Evolutionary conservation across 805 yeast genomes (phyloP).

Genomic region (Jamesozyma hellenica): DNA sequence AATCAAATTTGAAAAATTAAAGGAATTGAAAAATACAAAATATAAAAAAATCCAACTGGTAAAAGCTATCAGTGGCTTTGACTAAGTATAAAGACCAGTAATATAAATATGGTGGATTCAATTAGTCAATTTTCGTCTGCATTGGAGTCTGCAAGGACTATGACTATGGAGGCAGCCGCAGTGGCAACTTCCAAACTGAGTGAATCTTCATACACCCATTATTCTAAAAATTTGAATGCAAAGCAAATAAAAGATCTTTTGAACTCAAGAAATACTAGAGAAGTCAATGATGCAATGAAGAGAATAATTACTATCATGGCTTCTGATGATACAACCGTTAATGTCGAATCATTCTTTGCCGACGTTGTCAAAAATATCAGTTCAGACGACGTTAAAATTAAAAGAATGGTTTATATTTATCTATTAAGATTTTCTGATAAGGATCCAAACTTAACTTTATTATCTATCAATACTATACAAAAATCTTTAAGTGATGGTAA

Average conservation of each 20-base stretch:
- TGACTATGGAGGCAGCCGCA: slow-evolving; percentile 76
- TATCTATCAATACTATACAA: slow-evolving; percentile 87
- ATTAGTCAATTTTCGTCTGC: slow-evolving; percentile 55
- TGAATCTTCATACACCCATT: slow-evolving; percentile 45
- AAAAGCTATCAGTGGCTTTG: no score
- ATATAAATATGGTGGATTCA: slow-evolving; percentile 46
- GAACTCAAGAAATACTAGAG: slow-evolving; percentile 60
- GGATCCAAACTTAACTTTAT: slow-evolving; percentile 81
- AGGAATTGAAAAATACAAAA: no score
- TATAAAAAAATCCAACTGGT: no score
- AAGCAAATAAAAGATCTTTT: slow-evolving; percentile 56
- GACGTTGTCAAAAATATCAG: slow-evolving; percentile 84
- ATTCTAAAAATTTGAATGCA: slow-evolving; percentile 39
- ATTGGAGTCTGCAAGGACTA: slow-evolving; percentile 68
- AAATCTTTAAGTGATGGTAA: slow-evolving; percentile 63
- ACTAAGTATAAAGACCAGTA: no score
- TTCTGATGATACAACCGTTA: slow-evolving; percentile 29
- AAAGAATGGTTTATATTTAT: slow-evolving; percentile 68
- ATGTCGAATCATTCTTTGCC: slow-evolving; percentile 52
- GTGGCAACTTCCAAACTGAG: slow-evolving; percentile 59
- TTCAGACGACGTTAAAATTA: slow-evolving; percentile 50
- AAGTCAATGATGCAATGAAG: slow-evolving; percentile 49
- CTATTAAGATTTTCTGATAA: slow-evolving; percentile 66
- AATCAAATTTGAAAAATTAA: no score
- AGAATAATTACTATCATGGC: slow-evolving; percentile 40